These are phyloP conservation scores for Plasmodium ovale DNA, from an alignment of 169 alveolate genomes.

Conservation along the genomic window DNA sequence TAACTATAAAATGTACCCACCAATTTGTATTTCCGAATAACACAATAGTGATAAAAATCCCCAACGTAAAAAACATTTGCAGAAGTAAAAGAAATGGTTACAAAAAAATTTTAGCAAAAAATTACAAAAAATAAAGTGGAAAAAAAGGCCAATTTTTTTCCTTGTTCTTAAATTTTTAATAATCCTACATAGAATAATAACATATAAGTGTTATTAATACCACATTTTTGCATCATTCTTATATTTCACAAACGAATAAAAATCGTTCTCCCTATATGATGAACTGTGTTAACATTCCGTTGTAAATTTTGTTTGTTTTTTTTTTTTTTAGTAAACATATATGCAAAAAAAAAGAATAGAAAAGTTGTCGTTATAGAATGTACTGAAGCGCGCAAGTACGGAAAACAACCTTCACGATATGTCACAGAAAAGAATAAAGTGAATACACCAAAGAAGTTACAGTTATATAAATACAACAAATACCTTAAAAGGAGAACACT, in stretches of 20 bases:
- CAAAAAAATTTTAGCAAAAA: too few relatives aligned
- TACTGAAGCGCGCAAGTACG: conserved; percentile 84
- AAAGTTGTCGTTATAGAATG: conserved; percentile 84
- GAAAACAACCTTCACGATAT: conserved; percentile 85
- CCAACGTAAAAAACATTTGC: conserved; percentile 10
- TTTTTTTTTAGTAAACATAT: conserved; percentile 29
- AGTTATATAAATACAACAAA: conserved; percentile 85
- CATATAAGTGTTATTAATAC: too few relatives aligned
- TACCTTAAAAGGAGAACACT: conserved; percentile 85
- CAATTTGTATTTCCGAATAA: conserved; percentile 30
- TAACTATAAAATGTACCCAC: conserved; percentile 12
- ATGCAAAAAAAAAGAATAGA: conserved; percentile 77
- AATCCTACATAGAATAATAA: too few relatives aligned
- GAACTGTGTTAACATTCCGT: too few relatives aligned
- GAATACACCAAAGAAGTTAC: conserved; percentile 85
- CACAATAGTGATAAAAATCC: conserved; percentile 6
- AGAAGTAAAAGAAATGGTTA: conserved; percentile 37
- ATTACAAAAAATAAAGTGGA: too few relatives aligned
- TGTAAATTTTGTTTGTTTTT: conserved; percentile 13
- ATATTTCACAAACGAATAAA: too few relatives aligned
- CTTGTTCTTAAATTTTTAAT: too few relatives aligned
- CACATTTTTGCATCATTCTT: too few relatives aligned
- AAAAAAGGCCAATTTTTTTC: too few relatives aligned
- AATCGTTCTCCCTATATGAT: too few relatives aligned
- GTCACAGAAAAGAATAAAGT: conserved; percentile 85